Evolutionary conservation across 352 stramenopile species (phyloP).

Genomic region (Phytophthora cajani): DNA sequence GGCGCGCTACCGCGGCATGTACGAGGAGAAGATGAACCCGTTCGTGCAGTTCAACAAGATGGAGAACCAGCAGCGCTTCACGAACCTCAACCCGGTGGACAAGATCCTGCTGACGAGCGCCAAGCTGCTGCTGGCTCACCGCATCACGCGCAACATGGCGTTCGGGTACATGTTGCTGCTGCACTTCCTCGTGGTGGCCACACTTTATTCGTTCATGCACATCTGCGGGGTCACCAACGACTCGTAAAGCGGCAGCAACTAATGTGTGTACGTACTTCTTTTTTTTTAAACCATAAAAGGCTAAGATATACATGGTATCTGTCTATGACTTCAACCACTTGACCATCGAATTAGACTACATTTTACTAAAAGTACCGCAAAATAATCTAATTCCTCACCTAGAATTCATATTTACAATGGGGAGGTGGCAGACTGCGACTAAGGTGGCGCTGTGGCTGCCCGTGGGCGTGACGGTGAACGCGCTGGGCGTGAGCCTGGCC

Average conservation of each 20-base stretch:
- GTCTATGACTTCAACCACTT: not conserved
- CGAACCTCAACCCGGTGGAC: constrained; percentile 91
- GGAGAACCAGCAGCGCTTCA: constrained; percentile 89
- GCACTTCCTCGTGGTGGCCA: constrained; percentile 86
- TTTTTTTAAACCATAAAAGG: not conserved
- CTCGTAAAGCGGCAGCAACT: constrained; percentile 25
- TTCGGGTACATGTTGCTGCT: constrained; percentile 88
- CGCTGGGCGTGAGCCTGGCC: constrained; percentile 69
- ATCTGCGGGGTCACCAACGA: constrained; percentile 82
- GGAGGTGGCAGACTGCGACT: constrained; percentile 63
- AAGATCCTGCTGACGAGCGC: constrained; percentile 91
- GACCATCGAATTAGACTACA: not conserved
- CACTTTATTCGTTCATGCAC: constrained; percentile 90
- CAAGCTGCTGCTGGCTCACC: constrained; percentile 81
- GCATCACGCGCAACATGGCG: constrained; percentile 83
- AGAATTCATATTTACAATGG: constrained; percentile 33
- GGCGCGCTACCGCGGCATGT: constrained; percentile 85
- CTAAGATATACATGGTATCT: not conserved
- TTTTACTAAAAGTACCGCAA: not conserved
- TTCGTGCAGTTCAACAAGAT: constrained; percentile 93
- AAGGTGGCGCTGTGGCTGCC: constrained; percentile 82
- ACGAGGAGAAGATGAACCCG: constrained; percentile 93
- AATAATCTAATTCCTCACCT: constrained; percentile 5
- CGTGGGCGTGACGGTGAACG: constrained; percentile 81
- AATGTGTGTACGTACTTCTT: constrained; percentile 1